A percentile compares a stretch with the other conserved stretches of the same genome.
These are phyloP conservation scores for Blastocystis sp. DNA, from an alignment of 352 stramenopile genomes.

Conservation along the genomic window DNA sequence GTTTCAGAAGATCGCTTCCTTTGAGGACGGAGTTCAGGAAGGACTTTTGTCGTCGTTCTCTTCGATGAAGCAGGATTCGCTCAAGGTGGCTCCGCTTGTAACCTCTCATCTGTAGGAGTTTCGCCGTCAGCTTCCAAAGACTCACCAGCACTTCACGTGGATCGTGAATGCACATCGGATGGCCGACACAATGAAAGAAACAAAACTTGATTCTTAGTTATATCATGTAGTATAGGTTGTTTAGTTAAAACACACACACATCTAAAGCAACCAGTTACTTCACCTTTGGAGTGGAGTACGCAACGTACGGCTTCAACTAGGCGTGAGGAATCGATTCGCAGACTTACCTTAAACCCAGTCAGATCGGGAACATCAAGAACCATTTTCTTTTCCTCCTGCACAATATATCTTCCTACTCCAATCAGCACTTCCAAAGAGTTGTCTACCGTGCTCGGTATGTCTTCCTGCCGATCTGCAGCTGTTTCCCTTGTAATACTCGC, in stretches of 20 bases:
- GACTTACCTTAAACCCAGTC: constrained; percentile 45
- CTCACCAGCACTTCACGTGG: constrained; percentile 46
- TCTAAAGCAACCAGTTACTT: constrained; percentile 5
- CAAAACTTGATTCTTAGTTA: not conserved
- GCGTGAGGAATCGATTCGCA: not conserved
- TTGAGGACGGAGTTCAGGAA: constrained; percentile 35
- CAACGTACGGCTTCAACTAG: constrained; percentile 56
- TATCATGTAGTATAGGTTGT: not conserved
- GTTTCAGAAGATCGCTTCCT: not conserved
- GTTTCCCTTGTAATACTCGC: constrained; percentile 55
- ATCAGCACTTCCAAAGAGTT: not conserved
- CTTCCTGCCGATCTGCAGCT: constrained; percentile 26
- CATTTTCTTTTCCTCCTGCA: constrained; percentile 40
- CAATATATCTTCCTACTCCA: constrained; percentile 33
- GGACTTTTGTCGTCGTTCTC: not conserved
- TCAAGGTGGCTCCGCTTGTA: not conserved
- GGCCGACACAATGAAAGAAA: constrained; percentile 52
- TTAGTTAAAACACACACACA: not conserved
- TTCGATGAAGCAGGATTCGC: constrained; percentile 39
- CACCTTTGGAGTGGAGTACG: constrained; percentile 31
- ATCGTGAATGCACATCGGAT: constrained; percentile 50
- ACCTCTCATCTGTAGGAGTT: not conserved
- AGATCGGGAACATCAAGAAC: constrained; percentile 56
- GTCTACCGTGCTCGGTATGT: constrained; percentile 34
- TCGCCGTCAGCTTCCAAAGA: constrained; percentile 27